phyloP scores from a whole-genome alignment of 371 early-diverging fungal genomes.

The Chytridium lagenaria region DNA sequence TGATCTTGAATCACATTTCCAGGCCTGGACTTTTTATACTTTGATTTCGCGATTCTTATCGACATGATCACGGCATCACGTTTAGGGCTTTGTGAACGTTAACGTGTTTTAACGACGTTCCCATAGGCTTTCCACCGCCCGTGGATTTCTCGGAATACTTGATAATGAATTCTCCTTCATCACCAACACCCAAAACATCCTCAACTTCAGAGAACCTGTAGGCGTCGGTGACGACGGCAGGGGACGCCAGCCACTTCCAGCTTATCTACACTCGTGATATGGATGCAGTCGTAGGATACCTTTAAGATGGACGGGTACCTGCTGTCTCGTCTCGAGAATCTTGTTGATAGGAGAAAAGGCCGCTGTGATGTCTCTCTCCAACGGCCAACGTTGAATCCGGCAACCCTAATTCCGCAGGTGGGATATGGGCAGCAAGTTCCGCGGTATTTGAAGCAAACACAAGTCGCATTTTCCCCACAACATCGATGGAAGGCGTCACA shows the following conservation, averaged over 20 bases:
- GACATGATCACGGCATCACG: slow-evolving; percentile 76
- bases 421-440: slow-evolving; percentile 35
- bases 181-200: slow-evolving; percentile 67
- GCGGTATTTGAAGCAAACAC: slow-evolving; percentile 26
- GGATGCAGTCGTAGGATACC: slow-evolving; percentile 80
- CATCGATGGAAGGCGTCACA: slow-evolving; percentile 31
- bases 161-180: slow-evolving; percentile 78
- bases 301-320: slow-evolving; percentile 82
- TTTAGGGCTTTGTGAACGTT: slow-evolving; percentile 77
- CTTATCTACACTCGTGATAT: slow-evolving; percentile 71
- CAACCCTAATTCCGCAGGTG: slow-evolving; percentile 67
- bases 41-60: slow-evolving; percentile 73
- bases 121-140: slow-evolving; percentile 16
- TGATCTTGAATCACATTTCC: slow-evolving; percentile 62
- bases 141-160: slow-evolving; percentile 68
- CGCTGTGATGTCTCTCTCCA: slow-evolving; percentile 46
- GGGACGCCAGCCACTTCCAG: slow-evolving; percentile 71
- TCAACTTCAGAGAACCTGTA: slow-evolving; percentile 85
- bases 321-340: slow-evolving; percentile 73
- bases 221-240: slow-evolving; percentile 82
- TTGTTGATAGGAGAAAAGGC: slow-evolving; percentile 43
- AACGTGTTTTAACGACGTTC: slow-evolving; percentile 49
- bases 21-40: slow-evolving; percentile 73
- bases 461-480: background rate
- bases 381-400: slow-evolving; percentile 70